phyloP scores from a whole-genome alignment of 305 asterid species.

The Plantago coronopus region DNA sequence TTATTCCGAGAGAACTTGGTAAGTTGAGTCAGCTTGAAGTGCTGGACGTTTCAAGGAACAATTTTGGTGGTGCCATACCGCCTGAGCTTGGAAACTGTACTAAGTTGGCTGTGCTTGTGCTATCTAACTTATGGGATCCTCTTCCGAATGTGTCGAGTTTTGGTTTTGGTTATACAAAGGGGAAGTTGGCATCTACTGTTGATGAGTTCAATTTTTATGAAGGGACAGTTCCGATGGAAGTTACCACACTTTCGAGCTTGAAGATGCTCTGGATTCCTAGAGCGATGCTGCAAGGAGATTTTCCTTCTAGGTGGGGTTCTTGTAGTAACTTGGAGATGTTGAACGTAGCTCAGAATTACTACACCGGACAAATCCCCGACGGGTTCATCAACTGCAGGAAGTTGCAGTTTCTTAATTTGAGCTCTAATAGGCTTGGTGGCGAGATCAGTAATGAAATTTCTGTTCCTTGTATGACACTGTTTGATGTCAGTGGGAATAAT shows the following conservation, averaged over 20 bases:
- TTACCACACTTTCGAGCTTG: constrained; percentile 55
- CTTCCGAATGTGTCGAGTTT: constrained; percentile 47
- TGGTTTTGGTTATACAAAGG: constrained; percentile 27
- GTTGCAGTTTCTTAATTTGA: constrained; percentile 68
- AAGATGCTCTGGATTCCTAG: constrained; percentile 80
- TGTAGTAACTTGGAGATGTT: constrained; percentile 63
- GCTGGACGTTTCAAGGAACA: constrained; percentile 78
- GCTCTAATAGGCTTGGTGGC: constrained; percentile 58
- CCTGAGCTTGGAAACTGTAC: constrained; percentile 63
- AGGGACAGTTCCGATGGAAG: constrained; percentile 52
- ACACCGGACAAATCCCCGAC: constrained; percentile 48
- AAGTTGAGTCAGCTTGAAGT: constrained; percentile 63
- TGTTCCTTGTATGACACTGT: constrained; percentile 78
- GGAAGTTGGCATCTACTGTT: constrained; percentile 28
- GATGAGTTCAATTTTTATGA: constrained; percentile 71
- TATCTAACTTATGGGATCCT: constrained; percentile 78
- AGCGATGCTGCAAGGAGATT: constrained; percentile 53
- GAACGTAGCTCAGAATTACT: constrained; percentile 57
- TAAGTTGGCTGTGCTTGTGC: constrained; percentile 55
- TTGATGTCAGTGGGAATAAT: constrained; percentile 61
- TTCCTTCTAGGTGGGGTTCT: constrained; percentile 63
- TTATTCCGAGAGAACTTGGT: constrained; percentile 63
- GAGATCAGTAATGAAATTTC: constrained; percentile 51
- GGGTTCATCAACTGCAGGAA: constrained; percentile 58
- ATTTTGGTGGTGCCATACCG: constrained; percentile 62